Conservation (phyloP, 2,329 filamentous ascomycete genomes). For the Stagonosporopsis vannaccii region DNA sequence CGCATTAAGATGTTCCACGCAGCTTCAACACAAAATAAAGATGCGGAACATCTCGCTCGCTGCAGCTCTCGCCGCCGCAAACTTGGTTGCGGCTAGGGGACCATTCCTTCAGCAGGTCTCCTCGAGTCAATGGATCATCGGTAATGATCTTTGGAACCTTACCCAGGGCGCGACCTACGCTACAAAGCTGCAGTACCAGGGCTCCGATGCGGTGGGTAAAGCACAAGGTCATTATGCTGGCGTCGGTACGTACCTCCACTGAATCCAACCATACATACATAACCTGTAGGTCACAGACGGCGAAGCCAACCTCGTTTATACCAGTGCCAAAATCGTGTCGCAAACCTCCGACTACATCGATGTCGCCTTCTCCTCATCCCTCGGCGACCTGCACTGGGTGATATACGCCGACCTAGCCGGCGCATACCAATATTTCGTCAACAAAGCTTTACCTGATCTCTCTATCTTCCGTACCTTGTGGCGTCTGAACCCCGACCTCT, state of each 20-base stretch:
- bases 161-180: conserved; percentile 41
- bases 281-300: conserved; percentile 33
- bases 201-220: conserved; percentile 42
- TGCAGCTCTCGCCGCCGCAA: conserved; percentile 1
- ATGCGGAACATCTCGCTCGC: conserved; percentile 10
- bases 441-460: conserved; percentile 53
- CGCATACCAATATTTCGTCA: conserved; percentile 61
- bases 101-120: conserved; percentile 32
- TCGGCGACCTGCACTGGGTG: conserved; percentile 59
- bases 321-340: conserved; percentile 47
- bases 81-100: conserved; percentile 9
- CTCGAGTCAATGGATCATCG: conserved; percentile 35
- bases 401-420: conserved; percentile 54
- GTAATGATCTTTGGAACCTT: conserved; percentile 48
- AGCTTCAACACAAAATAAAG: not conserved
- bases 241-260: conserved; percentile 35
- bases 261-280: not conserved
- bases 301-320: conserved; percentile 53
- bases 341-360: conserved; percentile 51
- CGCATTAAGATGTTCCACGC: not conserved
- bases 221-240: conserved; percentile 50
- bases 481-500: conserved; percentile 55
- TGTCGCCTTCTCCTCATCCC: conserved; percentile 52
- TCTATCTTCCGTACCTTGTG: conserved; percentile 57
- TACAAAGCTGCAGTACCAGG: conserved; percentile 47